phyloP scores from a whole-genome alignment of 208 protist species.

The Leishmania lainsoni region DNA sequence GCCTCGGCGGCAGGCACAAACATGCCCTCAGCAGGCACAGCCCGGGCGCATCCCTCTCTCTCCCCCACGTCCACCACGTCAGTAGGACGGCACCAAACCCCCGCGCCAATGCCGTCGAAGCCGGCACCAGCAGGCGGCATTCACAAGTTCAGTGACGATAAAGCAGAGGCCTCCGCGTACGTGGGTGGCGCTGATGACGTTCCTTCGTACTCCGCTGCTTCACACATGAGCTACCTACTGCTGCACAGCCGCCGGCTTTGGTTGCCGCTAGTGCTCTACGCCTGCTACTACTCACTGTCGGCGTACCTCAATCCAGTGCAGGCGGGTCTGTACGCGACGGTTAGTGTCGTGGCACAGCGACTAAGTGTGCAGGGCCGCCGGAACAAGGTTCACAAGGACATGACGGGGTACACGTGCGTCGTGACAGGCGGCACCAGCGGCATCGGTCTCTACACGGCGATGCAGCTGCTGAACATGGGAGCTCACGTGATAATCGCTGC shows the following conservation, averaged over 20 bases:
- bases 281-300: constrained; percentile 34
- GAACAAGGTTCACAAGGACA: constrained; percentile 58
- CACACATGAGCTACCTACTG: constrained; percentile 59
- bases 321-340: constrained; percentile 51
- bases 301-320: constrained; percentile 32
- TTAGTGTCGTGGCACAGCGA: constrained; percentile 64
- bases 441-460: constrained; percentile 71
- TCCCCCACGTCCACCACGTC: background rate
- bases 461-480: constrained; percentile 76
- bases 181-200: constrained; percentile 51
- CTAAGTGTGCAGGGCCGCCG: constrained; percentile 53
- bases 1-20: background rate
- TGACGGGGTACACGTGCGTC: constrained; percentile 62
- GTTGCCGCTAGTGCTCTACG: constrained; percentile 56
- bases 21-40: background rate
- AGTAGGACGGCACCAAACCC: background rate
- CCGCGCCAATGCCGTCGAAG: background rate
- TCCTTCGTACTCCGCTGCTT: constrained; percentile 49
- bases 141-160: constrained; percentile 68
- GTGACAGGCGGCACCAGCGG: constrained; percentile 82
- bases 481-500: constrained; percentile 60
- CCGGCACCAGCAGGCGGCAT: constrained; percentile 5
- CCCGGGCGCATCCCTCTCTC: background rate
- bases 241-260: constrained; percentile 73
- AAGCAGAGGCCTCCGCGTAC: constrained; percentile 63